Conservation (phyloP, 116 monocot genomes). For the Dioscorea cayenensis region DNA sequence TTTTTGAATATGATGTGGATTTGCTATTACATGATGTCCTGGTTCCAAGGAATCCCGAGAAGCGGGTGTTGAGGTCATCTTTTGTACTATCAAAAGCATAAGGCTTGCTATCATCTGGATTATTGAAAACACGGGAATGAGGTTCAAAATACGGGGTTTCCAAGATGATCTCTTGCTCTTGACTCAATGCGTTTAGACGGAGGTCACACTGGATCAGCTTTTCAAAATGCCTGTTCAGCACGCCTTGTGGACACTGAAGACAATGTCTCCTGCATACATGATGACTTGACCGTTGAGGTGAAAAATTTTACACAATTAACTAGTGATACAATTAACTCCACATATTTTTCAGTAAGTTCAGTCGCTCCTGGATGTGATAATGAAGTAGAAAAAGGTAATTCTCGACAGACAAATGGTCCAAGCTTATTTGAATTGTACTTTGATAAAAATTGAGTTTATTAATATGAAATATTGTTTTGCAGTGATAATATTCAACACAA, state of each 20-base stretch:
- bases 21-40: slow-evolving; percentile 33
- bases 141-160: slow-evolving; percentile 84
- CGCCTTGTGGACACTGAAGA: slow-evolving; percentile 70
- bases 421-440: background rate
- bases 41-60: slow-evolving; percentile 27
- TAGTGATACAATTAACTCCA: background rate
- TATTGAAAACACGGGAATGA: slow-evolving; percentile 56
- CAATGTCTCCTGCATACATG: slow-evolving; percentile 59
- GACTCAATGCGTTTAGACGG: slow-evolving; percentile 58
- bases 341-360: background rate
- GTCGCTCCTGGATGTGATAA: background rate
- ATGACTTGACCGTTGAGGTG: background rate
- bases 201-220: slow-evolving; percentile 94
- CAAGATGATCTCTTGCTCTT: slow-evolving; percentile 52
- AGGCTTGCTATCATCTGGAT: slow-evolving; percentile 44
- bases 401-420: background rate
- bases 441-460: no score
- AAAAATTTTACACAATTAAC: background rate
- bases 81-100: slow-evolving; percentile 36
- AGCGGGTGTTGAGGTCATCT: slow-evolving; percentile 25
- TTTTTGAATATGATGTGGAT: no score
- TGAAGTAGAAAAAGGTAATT: background rate
- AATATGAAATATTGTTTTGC: no score
- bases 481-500: no score
- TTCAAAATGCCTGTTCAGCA: slow-evolving; percentile 88